Percentiles rank a stretch among this genome's conserved stretches.
Evolutionary conservation across 1,284 basidiomycete species (phyloP).

Genomic region (Sporisorium graminicola): DNA sequence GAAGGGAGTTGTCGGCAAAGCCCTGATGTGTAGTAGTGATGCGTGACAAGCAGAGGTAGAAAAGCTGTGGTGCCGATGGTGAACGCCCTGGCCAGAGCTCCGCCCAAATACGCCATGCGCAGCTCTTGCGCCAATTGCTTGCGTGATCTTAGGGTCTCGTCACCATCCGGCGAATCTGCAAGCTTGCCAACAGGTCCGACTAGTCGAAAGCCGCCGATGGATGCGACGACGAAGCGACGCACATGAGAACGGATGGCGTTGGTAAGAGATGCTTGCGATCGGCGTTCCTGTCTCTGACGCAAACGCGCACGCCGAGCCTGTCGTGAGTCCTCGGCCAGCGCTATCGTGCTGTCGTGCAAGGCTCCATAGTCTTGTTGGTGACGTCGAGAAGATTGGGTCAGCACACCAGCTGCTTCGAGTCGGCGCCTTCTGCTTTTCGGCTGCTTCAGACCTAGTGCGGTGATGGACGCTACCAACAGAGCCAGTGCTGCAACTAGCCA

Average conservation of each 20-base stretch:
- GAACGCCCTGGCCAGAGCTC: constrained; percentile 50
- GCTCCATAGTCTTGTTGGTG: constrained; percentile 30
- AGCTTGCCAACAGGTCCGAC: constrained; percentile 9
- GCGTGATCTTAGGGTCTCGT: constrained; percentile 2
- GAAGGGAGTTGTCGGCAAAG: constrained; percentile 46
- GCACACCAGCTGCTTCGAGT: constrained; percentile 3
- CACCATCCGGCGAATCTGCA: background rate
- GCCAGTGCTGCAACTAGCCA: constrained; percentile 46
- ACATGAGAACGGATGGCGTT: constrained; percentile 23
- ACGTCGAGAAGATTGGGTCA: background rate
- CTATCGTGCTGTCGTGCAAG: constrained; percentile 38
- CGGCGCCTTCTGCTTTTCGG: background rate
- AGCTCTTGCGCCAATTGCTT: constrained; percentile 29
- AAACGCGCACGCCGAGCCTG: constrained; percentile 38
- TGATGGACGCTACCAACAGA: constrained; percentile 25
- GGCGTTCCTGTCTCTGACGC: constrained; percentile 25
- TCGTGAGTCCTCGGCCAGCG: constrained; percentile 27
- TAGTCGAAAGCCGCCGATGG: constrained; percentile 40
- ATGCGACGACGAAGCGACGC: constrained; percentile 11
- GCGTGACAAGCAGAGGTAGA: constrained; percentile 56
- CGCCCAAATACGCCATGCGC: constrained; percentile 56
- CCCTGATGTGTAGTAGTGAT: constrained; percentile 55
- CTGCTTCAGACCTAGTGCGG: constrained; percentile 25
- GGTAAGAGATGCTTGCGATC: constrained; percentile 17
- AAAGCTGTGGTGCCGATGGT: constrained; percentile 62